A percentile compares a stretch with the other conserved stretches of the same genome.
These are phyloP conservation scores for Blastocystis sp. DNA, from an alignment of 352 stramenopile genomes.

Conservation along the genomic window DNA sequence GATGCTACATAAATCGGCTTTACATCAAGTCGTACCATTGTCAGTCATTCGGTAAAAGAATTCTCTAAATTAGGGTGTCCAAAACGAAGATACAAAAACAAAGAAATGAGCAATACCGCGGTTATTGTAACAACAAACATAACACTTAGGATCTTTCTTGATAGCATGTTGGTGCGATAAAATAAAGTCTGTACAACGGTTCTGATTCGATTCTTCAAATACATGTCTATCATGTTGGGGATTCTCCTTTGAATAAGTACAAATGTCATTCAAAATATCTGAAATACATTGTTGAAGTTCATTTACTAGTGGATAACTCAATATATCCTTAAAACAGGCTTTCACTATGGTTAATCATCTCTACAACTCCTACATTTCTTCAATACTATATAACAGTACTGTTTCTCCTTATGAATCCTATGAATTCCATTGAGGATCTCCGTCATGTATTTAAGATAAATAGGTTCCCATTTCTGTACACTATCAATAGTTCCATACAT, in stretches of 20 bases:
- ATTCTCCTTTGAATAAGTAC: neutral
- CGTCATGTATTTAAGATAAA: neutral
- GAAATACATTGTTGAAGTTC: neutral
- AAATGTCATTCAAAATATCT: neutral
- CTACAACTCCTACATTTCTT: neutral
- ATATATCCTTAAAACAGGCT: neutral
- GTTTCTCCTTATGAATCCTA: neutral
- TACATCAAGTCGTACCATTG: neutral
- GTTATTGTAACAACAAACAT: neutral
- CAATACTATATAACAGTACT: neutral
- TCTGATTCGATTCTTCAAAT: neutral
- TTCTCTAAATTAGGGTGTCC: neutral
- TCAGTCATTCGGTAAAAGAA: neutral
- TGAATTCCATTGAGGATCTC: neutral
- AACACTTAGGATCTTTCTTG: neutral
- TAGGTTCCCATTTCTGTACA: neutral
- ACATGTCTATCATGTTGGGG: neutral
- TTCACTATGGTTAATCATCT: neutral
- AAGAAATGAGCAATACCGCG: neutral
- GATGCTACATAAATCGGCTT: neutral
- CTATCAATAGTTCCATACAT: neutral
- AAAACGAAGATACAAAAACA: neutral
- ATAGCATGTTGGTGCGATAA: neutral
- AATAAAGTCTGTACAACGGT: conserved; percentile 1
- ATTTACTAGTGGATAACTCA: neutral